Base-by-base conservation (phyloP, 805 yeast genomes). In the Vanderwaltozyma verrucispora region DNA sequence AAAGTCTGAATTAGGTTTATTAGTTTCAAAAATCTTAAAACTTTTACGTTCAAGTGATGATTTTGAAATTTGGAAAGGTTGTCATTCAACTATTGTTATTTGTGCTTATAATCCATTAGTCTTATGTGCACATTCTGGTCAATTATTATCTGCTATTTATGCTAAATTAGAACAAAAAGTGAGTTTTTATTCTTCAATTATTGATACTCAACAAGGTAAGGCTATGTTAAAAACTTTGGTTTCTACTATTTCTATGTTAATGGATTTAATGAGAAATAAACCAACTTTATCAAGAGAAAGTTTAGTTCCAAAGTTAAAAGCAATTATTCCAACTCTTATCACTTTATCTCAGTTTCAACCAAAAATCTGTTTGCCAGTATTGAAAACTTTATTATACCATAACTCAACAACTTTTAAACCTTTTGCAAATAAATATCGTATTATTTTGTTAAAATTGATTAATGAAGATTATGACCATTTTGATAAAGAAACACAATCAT, bases 321-420 rank as follows among this genome's bases (percentile, higher is more conserved):
- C 68, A 2, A 73, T 81, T 30, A 72, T 85, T 40, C 59, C 71
- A 14, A 56, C 70, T 5, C 65, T 77, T 35, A 50, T 85, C 38
- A 74, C 68, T 2, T 45, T 61, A 25, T 48, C 67, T 11, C 55
- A 68, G 26, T 63, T 67, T 8, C 59, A 60, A 15, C 64, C 65
- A 15, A 56, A 59, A 35, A 37, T 48, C 32, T 53, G 64, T 19
- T 50, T 73, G 23, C 64, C 66, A 12, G 53, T 69, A 13, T 50
- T 74, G 39, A 60, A 62, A 42, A 62, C 56, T 24, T 51, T 79
- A 19, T 62, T 80, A 25, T 54, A 59, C 29, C 63, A 71, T 39
- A 81, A 85, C 50, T 71, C 94, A 1, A 82, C 92, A 2, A 80
- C 94, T 2, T 83, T 84, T 53, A 73, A 88, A 56, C 94, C 95